Percentiles rank a stretch among this genome's conserved stretches.
These are phyloP conservation scores for Heliamphora pulchella DNA, from an alignment of 179 eudicot species.

Conservation along the genomic window DNA sequence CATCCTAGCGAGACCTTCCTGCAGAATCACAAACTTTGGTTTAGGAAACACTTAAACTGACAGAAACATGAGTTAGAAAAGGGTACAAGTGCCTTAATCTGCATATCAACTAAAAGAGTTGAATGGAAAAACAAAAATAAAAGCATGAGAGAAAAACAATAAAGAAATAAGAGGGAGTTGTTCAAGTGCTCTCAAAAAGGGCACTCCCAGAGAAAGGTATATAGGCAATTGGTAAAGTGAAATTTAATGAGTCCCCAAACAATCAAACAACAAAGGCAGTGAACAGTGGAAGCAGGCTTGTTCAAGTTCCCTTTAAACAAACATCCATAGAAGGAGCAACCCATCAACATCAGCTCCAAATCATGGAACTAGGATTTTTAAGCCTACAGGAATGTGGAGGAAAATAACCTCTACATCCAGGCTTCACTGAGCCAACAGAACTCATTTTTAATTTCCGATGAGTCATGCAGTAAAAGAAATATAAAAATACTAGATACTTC, in stretches of 20 bases:
- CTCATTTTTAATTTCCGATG: not conserved
- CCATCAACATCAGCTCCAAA: not conserved
- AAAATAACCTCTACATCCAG: not conserved
- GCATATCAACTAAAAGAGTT: not conserved
- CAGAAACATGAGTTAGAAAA: not conserved
- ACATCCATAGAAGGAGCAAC: not conserved
- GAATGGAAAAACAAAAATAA: not conserved
- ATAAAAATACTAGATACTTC: not conserved
- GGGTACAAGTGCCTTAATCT: not conserved
- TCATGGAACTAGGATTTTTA: conserved; percentile 6
- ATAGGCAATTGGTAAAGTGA: not conserved
- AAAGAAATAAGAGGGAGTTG: too few species aligned
- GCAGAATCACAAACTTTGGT: conserved; percentile 19
- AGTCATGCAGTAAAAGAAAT: too few species aligned
- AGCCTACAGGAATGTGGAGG: not conserved
- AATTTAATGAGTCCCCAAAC: not conserved
- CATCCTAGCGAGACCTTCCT: conserved; percentile 82
- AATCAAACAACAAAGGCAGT: not conserved
- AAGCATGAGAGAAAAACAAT: too few species aligned
- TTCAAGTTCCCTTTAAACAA: conserved; percentile 1
- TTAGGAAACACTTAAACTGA: not conserved
- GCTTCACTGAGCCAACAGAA: not conserved
- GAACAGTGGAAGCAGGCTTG: not conserved
- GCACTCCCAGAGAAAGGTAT: not conserved
- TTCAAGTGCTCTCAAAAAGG: not conserved